Conservation (phyloP, 2,329 filamentous ascomycete species). For the Curvularia verruculosa region DNA sequence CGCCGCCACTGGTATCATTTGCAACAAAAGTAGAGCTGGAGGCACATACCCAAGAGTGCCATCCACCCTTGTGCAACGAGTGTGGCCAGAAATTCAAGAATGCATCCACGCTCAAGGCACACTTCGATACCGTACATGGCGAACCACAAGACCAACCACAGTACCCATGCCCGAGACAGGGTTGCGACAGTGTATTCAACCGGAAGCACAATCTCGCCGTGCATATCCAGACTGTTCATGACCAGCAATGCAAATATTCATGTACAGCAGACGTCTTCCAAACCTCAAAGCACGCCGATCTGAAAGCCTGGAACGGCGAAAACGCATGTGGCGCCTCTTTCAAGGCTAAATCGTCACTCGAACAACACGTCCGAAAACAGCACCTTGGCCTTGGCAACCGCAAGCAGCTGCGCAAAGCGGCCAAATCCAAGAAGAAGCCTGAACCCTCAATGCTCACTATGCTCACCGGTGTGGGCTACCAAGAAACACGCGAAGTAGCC, state of each 20-base stretch:
- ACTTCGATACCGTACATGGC: constrained; percentile 76
- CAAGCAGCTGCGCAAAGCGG: constrained; percentile 43
- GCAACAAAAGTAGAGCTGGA: constrained; percentile 73
- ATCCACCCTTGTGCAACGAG: constrained; percentile 74
- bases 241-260: constrained; percentile 74
- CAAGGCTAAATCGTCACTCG: constrained; percentile 76
- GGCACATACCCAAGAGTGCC: constrained; percentile 73
- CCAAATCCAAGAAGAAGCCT: constrained; percentile 46
- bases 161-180: constrained; percentile 68
- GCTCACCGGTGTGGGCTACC: constrained; percentile 64
- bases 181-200: constrained; percentile 79
- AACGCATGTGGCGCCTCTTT: constrained; percentile 78
- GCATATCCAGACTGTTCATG: constrained; percentile 78
- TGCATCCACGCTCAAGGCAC: constrained; percentile 59
- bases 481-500: constrained; percentile 55
- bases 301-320: constrained; percentile 68
- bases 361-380: constrained; percentile 82
- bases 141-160: constrained; percentile 51
- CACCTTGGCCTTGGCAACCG: constrained; percentile 69
- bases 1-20: constrained; percentile 57
- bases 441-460: constrained; percentile 48
- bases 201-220: constrained; percentile 81
- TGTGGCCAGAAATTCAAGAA: constrained; percentile 73
- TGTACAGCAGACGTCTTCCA: constrained; percentile 73
- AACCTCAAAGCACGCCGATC: constrained; percentile 56